Evolutionary conservation across 805 yeast species (phyloP).

Genomic region (Candida silvatica): DNA sequence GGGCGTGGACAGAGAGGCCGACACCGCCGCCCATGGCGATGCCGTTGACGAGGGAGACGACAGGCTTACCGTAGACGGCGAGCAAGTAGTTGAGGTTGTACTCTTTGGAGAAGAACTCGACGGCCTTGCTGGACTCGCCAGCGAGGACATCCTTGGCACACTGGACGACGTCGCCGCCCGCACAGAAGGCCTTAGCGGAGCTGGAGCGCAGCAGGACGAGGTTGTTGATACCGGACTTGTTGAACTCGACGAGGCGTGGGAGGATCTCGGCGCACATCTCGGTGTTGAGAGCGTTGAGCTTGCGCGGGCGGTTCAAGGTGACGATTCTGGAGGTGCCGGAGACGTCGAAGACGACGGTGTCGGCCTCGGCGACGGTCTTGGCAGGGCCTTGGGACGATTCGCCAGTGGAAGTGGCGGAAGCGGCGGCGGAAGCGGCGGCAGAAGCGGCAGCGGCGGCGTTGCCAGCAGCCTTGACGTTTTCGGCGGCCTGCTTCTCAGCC

Average conservation of each 20-base stretch:
- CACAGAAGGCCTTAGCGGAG: conserved; percentile 72
- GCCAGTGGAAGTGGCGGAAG: not conserved
- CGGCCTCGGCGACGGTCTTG: conserved; percentile 7
- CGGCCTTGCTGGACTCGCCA: conserved; percentile 38
- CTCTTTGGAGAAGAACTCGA: conserved; percentile 68
- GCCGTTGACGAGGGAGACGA: conserved; percentile 81
- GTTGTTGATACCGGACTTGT: conserved; percentile 57
- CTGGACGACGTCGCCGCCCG: conserved; percentile 92
- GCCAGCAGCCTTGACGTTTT: no score
- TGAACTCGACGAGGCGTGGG: conserved; percentile 69
- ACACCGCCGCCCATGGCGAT: conserved; percentile 98
- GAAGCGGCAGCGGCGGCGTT: no score
- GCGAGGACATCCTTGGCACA: conserved; percentile 54
- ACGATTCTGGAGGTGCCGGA: conserved; percentile 62
- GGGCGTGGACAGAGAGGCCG: conserved; percentile 82
- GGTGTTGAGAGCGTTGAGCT: conserved; percentile 76
- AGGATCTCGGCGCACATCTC: conserved; percentile 67
- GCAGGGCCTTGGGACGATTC: not conserved
- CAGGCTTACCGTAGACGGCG: conserved; percentile 80
- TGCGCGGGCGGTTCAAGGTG: conserved; percentile 69
- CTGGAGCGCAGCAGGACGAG: conserved; percentile 60
- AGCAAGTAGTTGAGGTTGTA: conserved; percentile 73
- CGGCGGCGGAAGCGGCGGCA: no score
- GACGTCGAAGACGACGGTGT: conserved; percentile 48
- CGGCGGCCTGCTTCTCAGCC: not conserved